These are phyloP conservation scores for Tolypocladium tropicale DNA, from an alignment of 2,329 filamentous ascomycete species.

Conservation along the genomic window DNA sequence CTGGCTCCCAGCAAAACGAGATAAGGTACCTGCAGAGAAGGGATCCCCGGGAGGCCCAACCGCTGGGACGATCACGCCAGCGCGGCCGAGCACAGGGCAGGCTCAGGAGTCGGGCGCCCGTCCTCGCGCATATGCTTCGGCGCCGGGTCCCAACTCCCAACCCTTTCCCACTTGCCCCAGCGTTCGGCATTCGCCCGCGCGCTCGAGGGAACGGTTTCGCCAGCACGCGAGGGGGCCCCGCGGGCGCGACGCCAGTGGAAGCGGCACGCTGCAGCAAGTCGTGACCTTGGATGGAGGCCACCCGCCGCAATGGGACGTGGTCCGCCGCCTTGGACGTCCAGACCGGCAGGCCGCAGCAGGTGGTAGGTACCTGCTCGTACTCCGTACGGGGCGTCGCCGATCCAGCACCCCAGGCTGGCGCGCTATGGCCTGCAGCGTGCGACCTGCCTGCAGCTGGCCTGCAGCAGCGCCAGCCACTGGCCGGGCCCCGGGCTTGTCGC, in stretches of 20 bases:
- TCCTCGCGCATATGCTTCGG: no score
- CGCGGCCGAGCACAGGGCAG: background rate
- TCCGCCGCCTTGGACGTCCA: background rate
- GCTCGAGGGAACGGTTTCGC: background rate
- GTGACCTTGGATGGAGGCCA: background rate
- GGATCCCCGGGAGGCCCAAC: background rate
- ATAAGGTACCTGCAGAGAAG: background rate
- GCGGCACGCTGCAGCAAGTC: background rate
- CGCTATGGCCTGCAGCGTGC: background rate
- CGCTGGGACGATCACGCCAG: background rate
- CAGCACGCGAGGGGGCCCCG: background rate
- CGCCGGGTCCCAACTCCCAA: background rate
- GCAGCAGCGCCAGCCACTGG: constrained; percentile 1
- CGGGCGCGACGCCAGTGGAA: background rate
- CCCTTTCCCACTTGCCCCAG: background rate
- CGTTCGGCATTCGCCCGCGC: background rate
- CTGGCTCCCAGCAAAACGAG: background rate
- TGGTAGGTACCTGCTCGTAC: no score
- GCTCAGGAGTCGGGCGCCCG: no score
- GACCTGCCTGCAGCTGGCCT: background rate
- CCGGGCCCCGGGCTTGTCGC: no score
- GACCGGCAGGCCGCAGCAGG: no score
- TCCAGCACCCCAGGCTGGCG: background rate
- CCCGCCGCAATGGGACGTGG: background rate
- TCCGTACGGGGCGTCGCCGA: no score